phyloP scores from a whole-genome alignment of 225 moss, liverwort and hornwort genomes.

The Bryum argenteum region DNA sequence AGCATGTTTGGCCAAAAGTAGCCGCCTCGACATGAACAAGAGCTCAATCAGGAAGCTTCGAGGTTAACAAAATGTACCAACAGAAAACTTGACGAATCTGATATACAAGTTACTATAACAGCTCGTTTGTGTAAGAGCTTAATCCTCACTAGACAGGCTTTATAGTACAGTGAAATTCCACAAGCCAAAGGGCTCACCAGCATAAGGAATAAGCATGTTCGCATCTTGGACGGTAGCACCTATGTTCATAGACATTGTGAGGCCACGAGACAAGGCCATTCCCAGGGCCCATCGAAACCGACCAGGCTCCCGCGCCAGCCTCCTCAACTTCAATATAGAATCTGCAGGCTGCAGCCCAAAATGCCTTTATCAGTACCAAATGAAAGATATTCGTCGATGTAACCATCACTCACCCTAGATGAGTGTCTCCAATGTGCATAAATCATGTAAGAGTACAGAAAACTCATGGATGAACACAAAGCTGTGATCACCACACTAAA shows the following conservation, averaged over 20 bases:
- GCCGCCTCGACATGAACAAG: neutral
- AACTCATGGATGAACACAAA: too few species aligned
- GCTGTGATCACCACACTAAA: neutral
- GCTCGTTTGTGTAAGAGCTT: neutral
- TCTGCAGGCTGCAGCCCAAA: slow-evolving; percentile 70
- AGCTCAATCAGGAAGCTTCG: neutral
- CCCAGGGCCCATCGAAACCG: slow-evolving; percentile 92
- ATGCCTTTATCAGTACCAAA: slow-evolving; percentile 7
- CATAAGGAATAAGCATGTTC: slow-evolving; percentile 94
- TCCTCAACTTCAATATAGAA: slow-evolving; percentile 78
- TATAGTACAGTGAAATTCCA: neutral
- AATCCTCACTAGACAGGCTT: neutral
- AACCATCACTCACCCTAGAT: too few species aligned
- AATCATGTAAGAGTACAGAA: neutral
- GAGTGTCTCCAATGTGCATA: too few species aligned
- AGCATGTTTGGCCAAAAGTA: neutral
- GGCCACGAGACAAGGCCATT: slow-evolving; percentile 77
- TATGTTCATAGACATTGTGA: slow-evolving; percentile 70
- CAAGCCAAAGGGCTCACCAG: slow-evolving; percentile 50
- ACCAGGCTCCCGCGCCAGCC: slow-evolving; percentile 80
- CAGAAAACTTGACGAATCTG: neutral
- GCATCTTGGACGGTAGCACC: slow-evolving; percentile 73
- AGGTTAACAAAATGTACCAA: neutral
- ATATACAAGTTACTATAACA: neutral
- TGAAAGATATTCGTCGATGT: neutral